Evolutionary conservation across 2,329 filamentous ascomycete species (phyloP).

Genomic region (Aspergillus sp.): DNA sequence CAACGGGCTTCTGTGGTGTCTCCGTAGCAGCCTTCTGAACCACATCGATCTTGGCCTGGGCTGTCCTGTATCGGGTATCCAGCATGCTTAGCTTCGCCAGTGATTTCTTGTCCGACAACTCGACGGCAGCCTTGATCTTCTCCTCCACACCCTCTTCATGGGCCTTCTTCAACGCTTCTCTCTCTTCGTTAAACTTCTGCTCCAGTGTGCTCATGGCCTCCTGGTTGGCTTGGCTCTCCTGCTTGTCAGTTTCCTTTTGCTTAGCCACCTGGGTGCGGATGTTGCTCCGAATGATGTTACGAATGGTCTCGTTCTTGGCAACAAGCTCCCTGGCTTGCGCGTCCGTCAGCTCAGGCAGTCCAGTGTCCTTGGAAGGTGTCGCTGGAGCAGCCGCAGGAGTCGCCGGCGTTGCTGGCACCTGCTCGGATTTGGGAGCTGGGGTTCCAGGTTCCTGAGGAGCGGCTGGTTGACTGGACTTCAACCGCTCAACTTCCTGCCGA

Average conservation of each 20-base stretch:
- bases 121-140: slow-evolving; percentile 60
- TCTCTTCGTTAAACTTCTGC: slow-evolving; percentile 43
- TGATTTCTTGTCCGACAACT: slow-evolving; percentile 74
- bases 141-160: slow-evolving; percentile 61
- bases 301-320: slow-evolving; percentile 52
- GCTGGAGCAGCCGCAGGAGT: slow-evolving; percentile 23
- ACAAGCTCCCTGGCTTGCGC: slow-evolving; percentile 54
- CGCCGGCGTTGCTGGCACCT: slow-evolving; percentile 31
- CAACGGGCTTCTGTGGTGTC: slow-evolving; percentile 79
- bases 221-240: slow-evolving; percentile 36
- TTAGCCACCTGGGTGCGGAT: slow-evolving; percentile 52
- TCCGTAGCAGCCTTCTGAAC: slow-evolving; percentile 81
- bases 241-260: slow-evolving; percentile 44
- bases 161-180: slow-evolving; percentile 45
- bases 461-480: slow-evolving; percentile 47
- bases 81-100: slow-evolving; percentile 76
- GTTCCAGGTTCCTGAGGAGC: slow-evolving; percentile 24
- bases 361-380: slow-evolving; percentile 36
- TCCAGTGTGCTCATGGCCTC: slow-evolving; percentile 42
- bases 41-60: slow-evolving; percentile 71
- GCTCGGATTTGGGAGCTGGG: slow-evolving; percentile 23
- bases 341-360: slow-evolving; percentile 48
- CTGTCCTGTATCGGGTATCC: slow-evolving; percentile 66
- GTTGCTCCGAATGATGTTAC: slow-evolving; percentile 58
- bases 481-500: slow-evolving; percentile 51